Base-by-base conservation (phyloP, 306 rosid genomes). In the Ochetophila trinervis region DNA sequence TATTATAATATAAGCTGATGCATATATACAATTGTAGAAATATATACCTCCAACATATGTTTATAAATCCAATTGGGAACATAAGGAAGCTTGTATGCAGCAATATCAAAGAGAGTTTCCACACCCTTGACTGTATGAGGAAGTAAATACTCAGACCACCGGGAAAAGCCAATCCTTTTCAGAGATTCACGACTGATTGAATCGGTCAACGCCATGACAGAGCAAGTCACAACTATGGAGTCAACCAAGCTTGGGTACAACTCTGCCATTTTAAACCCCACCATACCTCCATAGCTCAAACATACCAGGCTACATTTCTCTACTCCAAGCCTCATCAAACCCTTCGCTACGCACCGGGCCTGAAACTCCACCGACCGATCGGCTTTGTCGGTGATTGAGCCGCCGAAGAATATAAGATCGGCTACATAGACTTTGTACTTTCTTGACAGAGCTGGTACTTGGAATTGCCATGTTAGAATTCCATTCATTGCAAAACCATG, bases 201-300 rank as follows among this genome's bases (percentile, higher is more conserved):
- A 59, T 64, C 62, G 9, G 76, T 79, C 64, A 79, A 13, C 15
- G 79, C 87, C 69, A 66, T 8, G 21, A 56, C 77, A 18, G 73
- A 66, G 60, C 72, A 7, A 42, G 72, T 75, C 8, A 66, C 69
- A 53, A 82, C 84, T 79, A 82, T 37, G 4, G 82, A 60, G 58
- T 37, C 67, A 48, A 82, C 79, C 77, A 82, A 40, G 17, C 72
- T 54, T 0, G 84, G 87, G 51, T 47, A 76, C 70, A 66, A 13
- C 67, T 70, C 53, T 0, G 79, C 82, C 84, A 83, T 36, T 40
- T 67, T 76, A 50, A 79, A 79, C 64, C 79, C 87, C 21, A 79
- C 78, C 76, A 73, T 82, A 12, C 78, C 84, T 9, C 87, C 82
- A 47, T 78, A 82, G 79, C 86, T 78, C 3, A 75, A 30, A 56